Base-by-base conservation (phyloP, 2,329 filamentous ascomycete species). In the Verticillium tricorpus region DNA sequence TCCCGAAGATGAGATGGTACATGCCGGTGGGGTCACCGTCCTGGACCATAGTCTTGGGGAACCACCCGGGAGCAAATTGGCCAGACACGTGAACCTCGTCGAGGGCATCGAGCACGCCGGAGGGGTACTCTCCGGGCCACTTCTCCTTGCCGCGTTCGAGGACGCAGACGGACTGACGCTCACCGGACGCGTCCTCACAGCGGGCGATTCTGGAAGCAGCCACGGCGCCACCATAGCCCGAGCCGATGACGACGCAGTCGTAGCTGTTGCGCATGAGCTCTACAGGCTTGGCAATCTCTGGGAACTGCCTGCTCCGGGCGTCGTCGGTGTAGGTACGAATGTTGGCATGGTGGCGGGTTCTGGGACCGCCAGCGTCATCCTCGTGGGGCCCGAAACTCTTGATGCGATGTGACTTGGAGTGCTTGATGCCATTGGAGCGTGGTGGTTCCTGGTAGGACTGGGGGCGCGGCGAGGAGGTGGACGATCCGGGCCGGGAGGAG, bases 221-320 rank as follows among this genome's bases (percentile, higher is more conserved):
- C 22, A 90, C 83, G 28, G 82, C 84, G 45, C 86, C 87, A 28
- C 88, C 88, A 70, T 90, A 91, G 1, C 88, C 88, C 11, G 86
- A 89, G 1, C 88, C 88, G 62, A 90, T 84, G 34, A 90, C 85
- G 12, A 91, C 81, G 45, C 83, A 83, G 72, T 90, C 88, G 66
- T 91, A 90, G 7, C 75, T 74, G 61, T 76, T 74, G 31, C 81
- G 78, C 69, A 89, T 81, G 31, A 86, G 73, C 68, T 87, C 82
- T 14, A 88, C 79, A 0, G 83, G 80, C 62, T 79, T 82, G 25
- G 83, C 84, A 62, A 88, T 81, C 1, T 84, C 78, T 1, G 84
- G 84, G 63, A 80, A 86, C 22, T 66, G 22, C 40, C 71, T 66
- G 58, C 58, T 59, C 32, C 61, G 62, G 17, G 55, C 63, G 58